Base-by-base conservation (phyloP, 2,329 filamentous ascomycete species). In the Fusarium siculi region DNA sequence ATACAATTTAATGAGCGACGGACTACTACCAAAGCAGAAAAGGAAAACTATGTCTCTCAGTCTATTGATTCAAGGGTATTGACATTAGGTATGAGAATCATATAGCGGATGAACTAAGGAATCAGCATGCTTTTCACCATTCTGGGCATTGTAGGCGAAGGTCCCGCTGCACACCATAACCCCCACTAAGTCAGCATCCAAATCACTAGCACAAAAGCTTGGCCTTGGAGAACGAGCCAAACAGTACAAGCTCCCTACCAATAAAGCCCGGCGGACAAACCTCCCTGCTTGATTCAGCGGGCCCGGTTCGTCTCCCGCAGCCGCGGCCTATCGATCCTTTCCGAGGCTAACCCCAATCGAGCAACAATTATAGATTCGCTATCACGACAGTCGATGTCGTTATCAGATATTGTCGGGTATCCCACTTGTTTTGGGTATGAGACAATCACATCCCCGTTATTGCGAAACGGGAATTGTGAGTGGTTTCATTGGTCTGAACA, bases 391-490 rank as follows among this genome's bases (percentile, higher is more conserved):
- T 3, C 30, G 43, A 72, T 72, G 69, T 71, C 67, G 69, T 72
- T 72, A 72, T 72, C 61, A 52, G 42, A n/a, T 60, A 53, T 37
- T 40, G 2, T 30, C 50, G 50, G 54, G 43, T 19, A 58, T 63
- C 57, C 63, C 56, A 53, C 57, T 37, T 23, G 5, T 30, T 50
- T 21, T 19, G 28, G 28, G 30, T 37, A 72, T 72, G 67, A 63
- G 32, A 55, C 60, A 65, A 72, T 72, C 47, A 4, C 21, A 72
- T 71, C 69, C 69, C 39, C 56, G 69, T 28, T 40, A 71, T 72
- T 54, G 63, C 69, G 69, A 72, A 67, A 53, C 43, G 9, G 9
- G 1, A 46, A 43, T 18, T 25, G 1, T 15, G 2, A 4, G n/a
- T 4, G 21, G 3, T 63, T 49, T 53, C 7, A 71, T 44, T 71